Base-by-base conservation (phyloP, 2,329 filamentous ascomycete species). In the Penicillium vulpinum region DNA sequence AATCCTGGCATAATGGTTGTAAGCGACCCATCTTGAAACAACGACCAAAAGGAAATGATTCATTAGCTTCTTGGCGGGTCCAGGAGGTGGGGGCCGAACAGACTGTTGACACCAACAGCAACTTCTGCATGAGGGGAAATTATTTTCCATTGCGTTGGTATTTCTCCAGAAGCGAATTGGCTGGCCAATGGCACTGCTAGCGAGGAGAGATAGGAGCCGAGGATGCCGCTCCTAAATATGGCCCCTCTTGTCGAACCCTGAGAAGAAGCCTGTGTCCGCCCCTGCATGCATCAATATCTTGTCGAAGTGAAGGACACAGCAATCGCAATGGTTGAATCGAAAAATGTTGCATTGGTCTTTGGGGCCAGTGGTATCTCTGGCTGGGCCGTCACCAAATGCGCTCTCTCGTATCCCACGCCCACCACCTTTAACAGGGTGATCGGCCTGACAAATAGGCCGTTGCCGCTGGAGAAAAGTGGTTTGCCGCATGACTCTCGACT, bases 291-390 rank as follows among this genome's bases (percentile, higher is more conserved):
- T 28, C 24, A 43, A 36, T 21, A 45, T 31, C 4, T 21, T 4
- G 2, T 41, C 39, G 22, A 26, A 41, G 22, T 7, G 3, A 43
- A 43, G 15, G 4, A 21, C 26, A 36, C 10, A n/a, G n/a, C n/a
- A n/a, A n/a, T n/a, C n/a, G n/a, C n/a, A 40, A 52, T 45, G 35
- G 33, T n/a, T 31, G 22, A 56, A 26, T 24, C 36, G 15, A 56
- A 60, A 4, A 64, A 65, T 9, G 60, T 62, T 36, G 68, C 68
- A 3, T 58, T 71, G 5, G 57, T 72, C 18, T 70, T 72, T 39
- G 70, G 70, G 3, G 67, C 70, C 16, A 68, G 62, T 31, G 68
- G 70, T 3, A 70, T 73, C 39, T 67, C 68, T 2, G 69, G 70
- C 13, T 73, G 71, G 70, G 65, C 67, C n/a, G 58, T 73, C 16